Base-by-base conservation (phyloP, 495 filamentous ascomycete species). In the Daldinia bambusicola region DNA sequence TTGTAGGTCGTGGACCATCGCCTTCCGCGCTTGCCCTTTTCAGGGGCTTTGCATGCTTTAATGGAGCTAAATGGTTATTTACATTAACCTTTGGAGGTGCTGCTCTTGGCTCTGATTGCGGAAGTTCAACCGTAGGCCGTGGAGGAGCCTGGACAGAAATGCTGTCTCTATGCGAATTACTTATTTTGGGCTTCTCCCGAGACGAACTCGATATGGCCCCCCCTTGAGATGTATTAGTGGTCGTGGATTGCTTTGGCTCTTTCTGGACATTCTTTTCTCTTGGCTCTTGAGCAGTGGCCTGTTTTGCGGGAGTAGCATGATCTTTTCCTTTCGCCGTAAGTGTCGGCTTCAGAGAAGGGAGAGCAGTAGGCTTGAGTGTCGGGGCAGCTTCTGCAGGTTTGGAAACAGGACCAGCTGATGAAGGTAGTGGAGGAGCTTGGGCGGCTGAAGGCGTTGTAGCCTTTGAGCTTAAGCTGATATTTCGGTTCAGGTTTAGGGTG, bases 1-100 rank as follows among this genome's bases (percentile, higher is more conserved):
- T 84, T 50, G 77, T 80, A 2, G 79, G 78, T 22, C 78, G 75
- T n/a, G 76, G 72, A 8, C 64, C 62, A 13, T 66, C 76, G 22
- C 65, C 67, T 34, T 76, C 75, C 2, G 70, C 68, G 26, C 74
- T 77, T 10, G 71, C 59, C 12, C 76, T 63, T 32, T 78, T 78
- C 0, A 66, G 62, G 31, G 64, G 52, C 36, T 67, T 73, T 6
- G 69, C n/a, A 41, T 59, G 48, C 36, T 75, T 76, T 1, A 66
- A 30, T 8, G 61, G 70, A 18, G 63, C 52, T 50, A 64, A 63
- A 8, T 56, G 66, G 2, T 61, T 55, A 31, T 66, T 74, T n/a
- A 60, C 71, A 22, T 67, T 77, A 22, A 61, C 51, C 51, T 77
- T 76, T 9, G 76, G 26, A 32, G 52, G 22, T 12, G 37, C 62